Conservation (phyloP, 257 asterid species). For the Nicotiana otophora region DNA sequence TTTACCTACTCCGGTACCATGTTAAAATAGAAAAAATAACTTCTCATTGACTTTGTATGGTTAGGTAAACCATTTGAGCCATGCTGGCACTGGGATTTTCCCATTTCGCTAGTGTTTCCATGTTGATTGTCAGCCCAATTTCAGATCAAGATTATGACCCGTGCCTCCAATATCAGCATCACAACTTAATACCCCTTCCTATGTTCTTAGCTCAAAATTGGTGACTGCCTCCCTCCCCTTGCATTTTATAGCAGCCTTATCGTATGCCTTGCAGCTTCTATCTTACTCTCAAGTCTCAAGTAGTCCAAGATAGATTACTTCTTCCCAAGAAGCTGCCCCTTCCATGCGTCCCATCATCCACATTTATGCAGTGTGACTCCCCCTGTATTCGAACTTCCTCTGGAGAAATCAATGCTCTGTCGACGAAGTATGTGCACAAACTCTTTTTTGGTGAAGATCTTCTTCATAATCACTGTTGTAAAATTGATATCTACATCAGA, state of each 20-base stretch:
- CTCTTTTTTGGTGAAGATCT: slow-evolving; percentile 27
- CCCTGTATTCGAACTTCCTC: background rate
- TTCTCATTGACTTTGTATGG: slow-evolving; percentile 15
- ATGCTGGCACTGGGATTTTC: slow-evolving; percentile 25
- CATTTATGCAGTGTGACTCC: slow-evolving; percentile 4
- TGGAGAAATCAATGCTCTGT: no score
- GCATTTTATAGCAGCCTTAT: slow-evolving; percentile 75
- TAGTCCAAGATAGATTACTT: slow-evolving; percentile 10
- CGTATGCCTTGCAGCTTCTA: slow-evolving; percentile 93
- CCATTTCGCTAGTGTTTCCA: slow-evolving; percentile 26
- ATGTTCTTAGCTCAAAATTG: slow-evolving; percentile 61
- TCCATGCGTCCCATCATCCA: slow-evolving; percentile 1
- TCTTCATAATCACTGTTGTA: slow-evolving; percentile 55
- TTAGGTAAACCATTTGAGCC: slow-evolving; percentile 29
- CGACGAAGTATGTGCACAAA: background rate
- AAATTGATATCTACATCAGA: no score
- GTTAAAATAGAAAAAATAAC: background rate
- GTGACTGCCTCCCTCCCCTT: slow-evolving; percentile 84
- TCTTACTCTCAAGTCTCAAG: slow-evolving; percentile 48
- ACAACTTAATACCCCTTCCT: slow-evolving; percentile 38
- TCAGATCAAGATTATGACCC: slow-evolving; percentile 43
- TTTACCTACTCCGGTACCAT: background rate
- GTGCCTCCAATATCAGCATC: slow-evolving; percentile 50
- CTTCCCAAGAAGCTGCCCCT: background rate
- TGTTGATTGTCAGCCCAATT: slow-evolving; percentile 40